Percentiles rank a stretch among this genome's conserved stretches.
Conservation (phyloP, 2,329 filamentous ascomycete species). For the Ambrosiella beaveri region DNA sequence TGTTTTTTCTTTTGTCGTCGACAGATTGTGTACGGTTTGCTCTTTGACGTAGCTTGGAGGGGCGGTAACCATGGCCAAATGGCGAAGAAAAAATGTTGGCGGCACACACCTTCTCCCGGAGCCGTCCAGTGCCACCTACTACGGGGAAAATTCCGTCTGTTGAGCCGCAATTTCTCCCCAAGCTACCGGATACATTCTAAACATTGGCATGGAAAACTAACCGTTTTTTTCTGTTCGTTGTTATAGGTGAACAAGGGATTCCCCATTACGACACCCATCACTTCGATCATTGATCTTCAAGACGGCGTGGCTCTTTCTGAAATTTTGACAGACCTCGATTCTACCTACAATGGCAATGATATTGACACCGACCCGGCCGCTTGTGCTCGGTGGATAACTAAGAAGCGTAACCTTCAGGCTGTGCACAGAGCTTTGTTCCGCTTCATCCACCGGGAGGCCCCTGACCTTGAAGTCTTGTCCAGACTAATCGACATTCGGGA, state of each 20-base stretch:
- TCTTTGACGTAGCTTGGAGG: slow-evolving; percentile 1
- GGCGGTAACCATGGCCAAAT: neutral
- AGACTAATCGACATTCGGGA: slow-evolving; percentile 38
- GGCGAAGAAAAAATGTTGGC: neutral
- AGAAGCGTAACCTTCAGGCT: slow-evolving; percentile 35
- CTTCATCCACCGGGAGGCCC: slow-evolving; percentile 36
- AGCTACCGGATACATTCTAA: neutral
- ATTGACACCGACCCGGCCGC: slow-evolving; percentile 30
- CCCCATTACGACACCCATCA: slow-evolving; percentile 27
- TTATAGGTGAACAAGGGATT: slow-evolving; percentile 25
- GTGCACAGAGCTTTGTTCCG: slow-evolving; percentile 37
- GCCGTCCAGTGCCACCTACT: neutral
- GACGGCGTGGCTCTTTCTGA: slow-evolving; percentile 38
- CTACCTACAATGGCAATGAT: slow-evolving; percentile 36
- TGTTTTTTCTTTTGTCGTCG: neutral
- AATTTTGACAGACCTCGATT: slow-evolving; percentile 40
- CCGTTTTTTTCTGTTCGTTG: slow-evolving; percentile 1
- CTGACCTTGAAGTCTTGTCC: slow-evolving; percentile 33
- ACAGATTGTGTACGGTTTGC: neutral
- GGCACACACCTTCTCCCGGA: neutral
- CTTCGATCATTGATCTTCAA: slow-evolving; percentile 32
- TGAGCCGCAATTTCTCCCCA: neutral
- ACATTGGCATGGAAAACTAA: neutral
- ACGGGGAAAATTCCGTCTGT: neutral
- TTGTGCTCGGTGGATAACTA: slow-evolving; percentile 26